Evolutionary conservation across 306 rosid genomes (phyloP), one percentile per base, ranked within the genome.

Genomic region (Canavalia ensiformis): DNA sequence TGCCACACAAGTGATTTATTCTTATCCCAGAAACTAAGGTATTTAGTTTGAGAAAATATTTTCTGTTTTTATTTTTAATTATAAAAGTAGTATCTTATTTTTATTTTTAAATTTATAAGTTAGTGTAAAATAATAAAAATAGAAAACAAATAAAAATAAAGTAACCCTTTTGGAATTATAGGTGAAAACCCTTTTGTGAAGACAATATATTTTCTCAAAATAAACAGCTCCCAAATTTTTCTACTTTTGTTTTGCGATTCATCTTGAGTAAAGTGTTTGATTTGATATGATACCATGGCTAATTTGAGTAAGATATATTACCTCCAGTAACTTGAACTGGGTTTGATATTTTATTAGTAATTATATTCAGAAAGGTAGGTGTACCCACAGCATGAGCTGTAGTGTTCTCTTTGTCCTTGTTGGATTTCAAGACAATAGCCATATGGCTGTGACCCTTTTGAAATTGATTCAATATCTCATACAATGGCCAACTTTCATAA

Each of bases 391-490:
- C 42, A 64, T 76, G 51, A 77, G 81, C 31, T 78, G 66, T 54
- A 55, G 8, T 75, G 76, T 4, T 63, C 39, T 57, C 63, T 64
- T 10, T 33, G 68, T 76, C 86, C 62, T 65, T 84, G 39, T 80
- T 84, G 56, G 76, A 60, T 72, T 87, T 89, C 67, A 92, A 77
- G 31, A 94, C 98, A 76, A 87, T 82, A 55, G 91, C 98, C 96
- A 94, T 92, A 74, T 94, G 98, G 68, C 97, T 90, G 54, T 91
- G 91, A 58, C 98, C 94, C 73, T 79, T 80, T 62, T 83, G 90
- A 81, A 92, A 92, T 80, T 90, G 90, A 50, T 86, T 92, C 78
- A 94, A 55, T 75, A 94, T 86, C 54, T 89, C 97, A 83, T 94
- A 94, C 35, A 94, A 76, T 77, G 98, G 97, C 89, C 90, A 90